A percentile compares a stretch with the other conserved stretches of the same genome.
Conservation (phyloP, 192 early-diverging fungal genomes). For the Coemansia nantahalensis region DNA sequence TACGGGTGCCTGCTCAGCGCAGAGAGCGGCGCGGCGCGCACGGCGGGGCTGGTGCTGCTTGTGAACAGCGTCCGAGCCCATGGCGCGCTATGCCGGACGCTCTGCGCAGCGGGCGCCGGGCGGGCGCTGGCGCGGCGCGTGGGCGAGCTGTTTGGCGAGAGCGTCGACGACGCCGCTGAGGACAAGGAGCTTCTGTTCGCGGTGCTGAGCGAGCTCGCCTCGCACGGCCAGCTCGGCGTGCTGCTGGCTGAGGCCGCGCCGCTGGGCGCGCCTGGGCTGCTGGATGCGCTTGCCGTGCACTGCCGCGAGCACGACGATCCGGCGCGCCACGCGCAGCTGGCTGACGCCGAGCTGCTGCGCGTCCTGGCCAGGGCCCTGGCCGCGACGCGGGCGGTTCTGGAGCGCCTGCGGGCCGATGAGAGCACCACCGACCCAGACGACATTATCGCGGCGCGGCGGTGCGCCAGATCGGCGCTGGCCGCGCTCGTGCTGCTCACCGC, state of each 20-base stretch:
- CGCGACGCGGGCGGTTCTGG: constrained; percentile 4
- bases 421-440: constrained; percentile 9
- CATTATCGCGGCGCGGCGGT: constrained; percentile 19
- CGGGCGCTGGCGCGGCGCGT: constrained; percentile 14
- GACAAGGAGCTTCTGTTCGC: constrained; percentile 27
- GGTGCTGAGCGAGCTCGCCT: constrained; percentile 18
- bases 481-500: constrained; percentile 20
- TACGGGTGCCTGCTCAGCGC: constrained; percentile 23
- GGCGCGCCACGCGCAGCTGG: not conserved
- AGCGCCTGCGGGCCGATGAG: too few relatives aligned
- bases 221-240: constrained; percentile 3
- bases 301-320: constrained; percentile 20
- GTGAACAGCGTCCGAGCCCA: constrained; percentile 32
- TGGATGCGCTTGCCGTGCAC: constrained; percentile 33
- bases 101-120: constrained; percentile 22
- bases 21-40: constrained; percentile 15
- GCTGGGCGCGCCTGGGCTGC: constrained; percentile 16
- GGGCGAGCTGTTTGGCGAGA: constrained; percentile 36
- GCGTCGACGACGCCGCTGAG: constrained; percentile 27
- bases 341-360: not conserved
- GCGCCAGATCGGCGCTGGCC: constrained; percentile 13
- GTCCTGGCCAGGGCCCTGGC: constrained; percentile 1
- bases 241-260: constrained; percentile 6
- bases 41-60: constrained; percentile 31
- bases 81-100: not conserved